Evolutionary conservation across 331 rosid species (phyloP), one percentile per base, ranked within the genome.

Genomic region (Acacia pycnantha): DNA sequence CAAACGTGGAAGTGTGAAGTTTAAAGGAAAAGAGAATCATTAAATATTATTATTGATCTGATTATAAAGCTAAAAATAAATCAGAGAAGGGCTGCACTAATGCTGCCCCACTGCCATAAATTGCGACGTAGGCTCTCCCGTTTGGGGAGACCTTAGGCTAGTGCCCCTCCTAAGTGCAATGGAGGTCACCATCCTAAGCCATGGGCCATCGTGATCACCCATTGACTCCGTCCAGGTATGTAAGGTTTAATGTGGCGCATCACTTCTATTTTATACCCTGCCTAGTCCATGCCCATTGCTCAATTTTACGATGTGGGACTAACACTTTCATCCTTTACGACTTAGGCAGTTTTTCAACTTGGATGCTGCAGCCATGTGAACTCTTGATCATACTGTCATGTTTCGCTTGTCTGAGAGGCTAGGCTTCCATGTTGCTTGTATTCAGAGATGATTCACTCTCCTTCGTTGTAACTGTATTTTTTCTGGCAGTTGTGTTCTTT

Each of bases 171-270:
- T 12, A 9, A 9, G 64, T 56, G 64, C 64, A 56, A 56, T 56
- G 64, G 27, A 56, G 64, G 64, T n/a, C 64, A n/a, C 29, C 29
- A 9, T 6, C 64, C 64, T 56, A 56, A n/a, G 64, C 64, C 64
- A 56, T 56, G 64, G 29, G 64, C 64, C 14, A n/a, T n/a, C 29
- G 10, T 56, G 64, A 56, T 56, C 29, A 56, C 64, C 29, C 64
- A 56, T 56, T n/a, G 64, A n/a, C 64, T n/a, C 64, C 29, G 64
- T 56, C 64, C 64, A 56, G 64, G 64, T 56, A 56, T n/a, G 64
- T 56, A 56, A n/a, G 14, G 1, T 9, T n/a, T n/a, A 18, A 53
- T 0, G 26, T 7, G 0, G 0, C 0, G 2, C 14, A 0, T 56
- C 22, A 2, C 5, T n/a, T 22, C 29, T n/a, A 8, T n/a, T 56